Conservation (phyloP, 495 filamentous ascomycete genomes). For the Lepraria neglecta region DNA sequence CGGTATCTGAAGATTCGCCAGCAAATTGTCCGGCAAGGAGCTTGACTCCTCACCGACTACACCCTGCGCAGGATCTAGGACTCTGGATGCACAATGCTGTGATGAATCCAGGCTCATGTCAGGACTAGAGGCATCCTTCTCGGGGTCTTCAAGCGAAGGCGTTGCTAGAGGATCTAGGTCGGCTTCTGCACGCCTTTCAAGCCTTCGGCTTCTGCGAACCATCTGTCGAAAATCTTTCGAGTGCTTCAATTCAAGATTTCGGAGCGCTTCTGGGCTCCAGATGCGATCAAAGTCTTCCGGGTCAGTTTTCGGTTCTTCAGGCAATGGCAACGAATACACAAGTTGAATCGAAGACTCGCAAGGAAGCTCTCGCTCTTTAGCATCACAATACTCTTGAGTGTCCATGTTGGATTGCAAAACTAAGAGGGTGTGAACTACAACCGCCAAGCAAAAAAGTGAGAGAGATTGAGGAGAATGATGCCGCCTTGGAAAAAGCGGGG, state of each 20-base stretch:
- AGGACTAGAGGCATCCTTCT: not conserved
- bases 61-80: not conserved
- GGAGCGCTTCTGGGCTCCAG: not conserved
- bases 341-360: not conserved
- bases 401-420: slow-evolving; percentile 4
- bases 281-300: not conserved
- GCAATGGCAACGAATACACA: not conserved
- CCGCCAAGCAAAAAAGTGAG: slow-evolving; percentile 2
- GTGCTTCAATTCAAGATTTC: not conserved
- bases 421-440: not conserved
- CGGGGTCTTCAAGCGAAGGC: not conserved
- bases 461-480: slow-evolving; percentile 4
- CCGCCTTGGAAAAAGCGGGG: not conserved
- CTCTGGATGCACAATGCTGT: not conserved
- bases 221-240: slow-evolving; percentile 1
- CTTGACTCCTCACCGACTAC: not conserved
- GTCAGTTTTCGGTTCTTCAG: not conserved
- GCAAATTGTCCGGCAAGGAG: not conserved
- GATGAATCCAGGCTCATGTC: not conserved
- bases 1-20: not conserved
- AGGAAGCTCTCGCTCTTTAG: not conserved
- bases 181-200: not conserved
- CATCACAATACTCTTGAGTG: not conserved
- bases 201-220: not conserved
- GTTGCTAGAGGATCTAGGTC: not conserved